Percentiles rank a stretch among this genome's conserved stretches.
Evolutionary conservation across 2,329 filamentous ascomycete species (phyloP).

Genomic region (Claviceps sp.): DNA sequence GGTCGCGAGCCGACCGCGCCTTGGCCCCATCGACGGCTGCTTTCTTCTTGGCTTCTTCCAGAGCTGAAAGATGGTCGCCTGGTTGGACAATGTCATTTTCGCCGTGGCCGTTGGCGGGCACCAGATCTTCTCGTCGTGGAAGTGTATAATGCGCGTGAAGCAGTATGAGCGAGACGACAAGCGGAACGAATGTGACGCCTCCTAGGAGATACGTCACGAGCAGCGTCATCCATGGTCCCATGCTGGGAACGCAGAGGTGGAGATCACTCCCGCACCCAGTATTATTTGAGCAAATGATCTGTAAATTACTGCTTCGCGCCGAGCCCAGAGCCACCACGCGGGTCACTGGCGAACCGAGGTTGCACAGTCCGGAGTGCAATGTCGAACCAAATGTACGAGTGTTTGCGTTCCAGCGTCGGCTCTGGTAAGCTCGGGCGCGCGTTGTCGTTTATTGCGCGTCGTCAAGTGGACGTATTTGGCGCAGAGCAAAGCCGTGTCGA

Average conservation of each 20-base stretch:
- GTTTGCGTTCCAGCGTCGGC: background rate
- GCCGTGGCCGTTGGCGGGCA: slow-evolving; percentile 15
- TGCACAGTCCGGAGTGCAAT: background rate
- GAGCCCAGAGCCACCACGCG: background rate
- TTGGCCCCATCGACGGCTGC: slow-evolving; percentile 47
- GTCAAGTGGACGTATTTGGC: background rate
- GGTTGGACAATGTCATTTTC: slow-evolving; percentile 36
- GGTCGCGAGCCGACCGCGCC: slow-evolving; percentile 41
- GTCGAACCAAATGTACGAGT: background rate
- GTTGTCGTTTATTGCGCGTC: background rate
- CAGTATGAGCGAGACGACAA: slow-evolving; percentile 48
- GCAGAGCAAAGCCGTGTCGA: background rate
- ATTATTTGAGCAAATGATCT: background rate
- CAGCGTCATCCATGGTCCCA: slow-evolving; percentile 43
- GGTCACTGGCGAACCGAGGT: background rate
- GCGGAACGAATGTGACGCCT: slow-evolving; percentile 75
- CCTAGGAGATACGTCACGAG: slow-evolving; percentile 71
- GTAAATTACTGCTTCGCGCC: background rate
- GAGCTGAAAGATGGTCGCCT: slow-evolving; percentile 49
- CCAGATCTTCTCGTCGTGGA: slow-evolving; percentile 35
- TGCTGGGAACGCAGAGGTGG: slow-evolving; percentile 13
- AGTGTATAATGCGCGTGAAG: slow-evolving; percentile 57
- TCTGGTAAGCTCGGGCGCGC: background rate
- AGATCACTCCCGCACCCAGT: background rate
- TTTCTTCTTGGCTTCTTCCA: slow-evolving; percentile 45